Percentiles rank a stretch among this genome's conserved stretches.
These are phyloP conservation scores for Articulospora tetracladia DNA, from an alignment of 495 filamentous ascomycete genomes.

Conservation along the genomic window DNA sequence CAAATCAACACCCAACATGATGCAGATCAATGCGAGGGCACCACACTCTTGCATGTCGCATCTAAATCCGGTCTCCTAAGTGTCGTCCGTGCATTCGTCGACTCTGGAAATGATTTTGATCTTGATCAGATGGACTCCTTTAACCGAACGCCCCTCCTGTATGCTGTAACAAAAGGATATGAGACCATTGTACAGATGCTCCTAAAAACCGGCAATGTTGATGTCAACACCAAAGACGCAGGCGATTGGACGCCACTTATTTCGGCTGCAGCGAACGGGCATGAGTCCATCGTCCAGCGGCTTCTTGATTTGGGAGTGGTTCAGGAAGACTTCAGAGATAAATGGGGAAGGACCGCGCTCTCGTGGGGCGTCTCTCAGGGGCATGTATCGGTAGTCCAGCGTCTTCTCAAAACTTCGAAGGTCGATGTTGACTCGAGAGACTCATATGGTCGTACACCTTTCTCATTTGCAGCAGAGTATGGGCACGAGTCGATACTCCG, in stretches of 20 bases:
- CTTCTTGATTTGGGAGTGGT: background rate
- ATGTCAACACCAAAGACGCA: background rate
- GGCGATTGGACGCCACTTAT: background rate
- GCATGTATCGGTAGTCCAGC: conserved; percentile 12
- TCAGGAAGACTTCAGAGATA: conserved; percentile 24
- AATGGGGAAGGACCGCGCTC: conserved; percentile 24
- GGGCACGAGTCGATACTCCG: background rate
- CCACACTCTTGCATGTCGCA: no score
- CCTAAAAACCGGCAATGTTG: background rate
- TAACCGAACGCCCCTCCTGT: no score
- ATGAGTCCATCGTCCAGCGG: background rate
- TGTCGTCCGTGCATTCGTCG: no score
- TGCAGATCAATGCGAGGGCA: no score
- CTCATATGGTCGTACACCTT: background rate
- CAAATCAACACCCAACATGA: no score
- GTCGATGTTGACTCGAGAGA: background rate
- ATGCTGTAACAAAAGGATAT: no score
- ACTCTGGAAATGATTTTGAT: no score
- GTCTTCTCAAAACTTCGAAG: background rate
- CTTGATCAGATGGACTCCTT: no score
- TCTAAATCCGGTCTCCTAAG: no score
- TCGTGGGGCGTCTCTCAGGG: conserved; percentile 24
- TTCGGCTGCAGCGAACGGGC: background rate
- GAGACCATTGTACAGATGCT: background rate
- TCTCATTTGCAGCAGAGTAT: background rate